Base-by-base conservation (phyloP, 2,329 filamentous ascomycete species). In the Penicillium expansum region DNA sequence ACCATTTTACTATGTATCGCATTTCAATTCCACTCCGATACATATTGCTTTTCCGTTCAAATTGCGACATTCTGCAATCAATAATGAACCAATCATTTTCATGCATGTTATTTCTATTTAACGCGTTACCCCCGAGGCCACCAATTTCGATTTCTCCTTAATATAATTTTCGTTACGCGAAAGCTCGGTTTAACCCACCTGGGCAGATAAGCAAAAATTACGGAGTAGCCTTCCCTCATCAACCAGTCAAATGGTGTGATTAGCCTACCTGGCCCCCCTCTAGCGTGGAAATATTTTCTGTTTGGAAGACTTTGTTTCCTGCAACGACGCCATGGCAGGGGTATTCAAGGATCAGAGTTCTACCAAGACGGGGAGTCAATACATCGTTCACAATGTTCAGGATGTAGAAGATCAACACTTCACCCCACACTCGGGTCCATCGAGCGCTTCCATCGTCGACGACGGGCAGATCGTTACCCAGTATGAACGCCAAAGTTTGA, bases 401-500 rank as follows among this genome's bases (percentile, higher is more conserved):
- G 63, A 65, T 59, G 58, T 63, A 13, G 59, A 66, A 52, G 53
- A 63, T 32, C 55, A 55, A 48, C 38, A 22, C 7, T 53, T 18
- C 37, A 32, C 41, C 18, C 41, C 52, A 33, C 55, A 45, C 1
- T 48, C 35, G 22, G 49, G 41, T 42, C 56, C 56, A 11, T 55
- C 54, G 13, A 44, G 38, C 37, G 38, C 48, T 32, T 20, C 32
- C 7, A 53, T 49, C n/a, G 20, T 51, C n/a, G 57, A 63, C 16
- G 55, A 61, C 43, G 61, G 57, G 4, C 55, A 56, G n/a, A 69
- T 71, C 38, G 67, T 71, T 33, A 62, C 67, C 16, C 61, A 70
- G 48, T 61, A 66, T 49, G 84, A 87, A 69, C 74, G 79, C 52
- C 77, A 77, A 54, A 74, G 77, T 59, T 75, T 83, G 52, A 76